Evolutionary conservation across 2,329 filamentous ascomycete genomes (phyloP).

Genomic region (Diaporthe australafricana): DNA sequence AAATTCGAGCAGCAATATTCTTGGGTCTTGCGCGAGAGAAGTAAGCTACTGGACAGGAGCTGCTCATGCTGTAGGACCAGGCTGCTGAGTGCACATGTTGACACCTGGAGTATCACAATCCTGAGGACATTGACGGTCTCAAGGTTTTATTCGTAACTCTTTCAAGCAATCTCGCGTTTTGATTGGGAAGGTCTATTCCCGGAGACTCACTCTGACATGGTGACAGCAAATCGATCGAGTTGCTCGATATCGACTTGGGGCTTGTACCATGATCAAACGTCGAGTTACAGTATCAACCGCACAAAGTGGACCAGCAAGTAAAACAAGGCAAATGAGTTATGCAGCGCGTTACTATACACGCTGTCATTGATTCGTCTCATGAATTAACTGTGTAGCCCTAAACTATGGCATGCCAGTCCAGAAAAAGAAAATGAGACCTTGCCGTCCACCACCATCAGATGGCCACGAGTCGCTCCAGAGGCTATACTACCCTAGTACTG

Average conservation of each 20-base stretch:
- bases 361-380: neutral
- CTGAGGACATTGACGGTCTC: neutral
- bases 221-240: too few species aligned
- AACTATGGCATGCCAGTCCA: neutral
- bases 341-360: neutral
- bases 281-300: too few species aligned
- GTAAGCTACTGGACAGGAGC: too few species aligned
- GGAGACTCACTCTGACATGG: fast-evolving
- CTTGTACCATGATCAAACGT: too few species aligned
- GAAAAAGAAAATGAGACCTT: neutral
- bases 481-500: too few species aligned
- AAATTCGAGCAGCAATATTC: too few species aligned
- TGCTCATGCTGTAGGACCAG: too few species aligned
- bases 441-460: neutral
- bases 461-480: neutral
- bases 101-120: neutral
- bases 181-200: too few species aligned
- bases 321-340: neutral
- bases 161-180: fast-evolving
- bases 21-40: too few species aligned
- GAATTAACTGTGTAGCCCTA: neutral
- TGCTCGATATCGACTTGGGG: too few species aligned
- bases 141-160: neutral
- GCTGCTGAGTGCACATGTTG: too few species aligned
- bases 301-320: neutral